These are phyloP conservation scores for Phytophthora hybrid DNA, from an alignment of 352 stramenopile species.

Conservation along the genomic window DNA sequence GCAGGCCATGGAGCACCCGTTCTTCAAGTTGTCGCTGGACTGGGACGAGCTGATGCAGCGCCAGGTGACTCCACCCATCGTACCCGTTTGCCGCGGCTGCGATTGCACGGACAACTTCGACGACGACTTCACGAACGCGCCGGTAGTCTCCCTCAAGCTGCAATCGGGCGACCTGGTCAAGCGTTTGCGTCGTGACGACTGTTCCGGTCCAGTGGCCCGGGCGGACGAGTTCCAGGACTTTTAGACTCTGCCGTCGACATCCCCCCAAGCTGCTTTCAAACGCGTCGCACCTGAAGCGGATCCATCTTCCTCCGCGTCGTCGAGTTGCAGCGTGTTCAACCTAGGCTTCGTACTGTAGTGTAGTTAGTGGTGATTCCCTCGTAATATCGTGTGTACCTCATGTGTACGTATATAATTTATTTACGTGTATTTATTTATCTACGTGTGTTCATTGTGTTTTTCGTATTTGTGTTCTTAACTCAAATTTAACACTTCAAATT, in stretches of 20 bases:
- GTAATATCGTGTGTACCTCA: constrained; percentile 33
- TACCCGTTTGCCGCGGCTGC: constrained; percentile 55
- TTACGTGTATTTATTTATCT: constrained; percentile 17
- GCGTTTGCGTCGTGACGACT: constrained; percentile 44
- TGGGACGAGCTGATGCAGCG: constrained; percentile 75
- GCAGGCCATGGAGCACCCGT: constrained; percentile 78
- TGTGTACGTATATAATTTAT: constrained; percentile 35
- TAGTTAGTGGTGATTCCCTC: constrained; percentile 22
- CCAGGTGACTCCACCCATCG: constrained; percentile 70
- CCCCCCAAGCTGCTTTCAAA: constrained; percentile 12
- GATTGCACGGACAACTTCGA: constrained; percentile 89
- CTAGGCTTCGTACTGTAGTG: constrained; percentile 19
- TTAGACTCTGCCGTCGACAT: constrained; percentile 13
- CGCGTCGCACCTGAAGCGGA: constrained; percentile 11
- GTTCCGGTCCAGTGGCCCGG: constrained; percentile 23
- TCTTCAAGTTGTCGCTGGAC: constrained; percentile 71
- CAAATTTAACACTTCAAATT: not conserved
- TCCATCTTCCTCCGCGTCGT: not conserved
- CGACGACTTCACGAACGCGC: constrained; percentile 82
- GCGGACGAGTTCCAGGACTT: constrained; percentile 49
- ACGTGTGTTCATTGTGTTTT: constrained; percentile 1
- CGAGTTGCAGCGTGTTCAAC: constrained; percentile 23
- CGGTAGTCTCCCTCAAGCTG: constrained; percentile 56
- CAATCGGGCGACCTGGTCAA: constrained; percentile 45
- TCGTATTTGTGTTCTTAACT: not conserved